Evolutionary conservation across 352 stramenopile genomes (phyloP).

Genomic region (Phytopythium helicoides): DNA sequence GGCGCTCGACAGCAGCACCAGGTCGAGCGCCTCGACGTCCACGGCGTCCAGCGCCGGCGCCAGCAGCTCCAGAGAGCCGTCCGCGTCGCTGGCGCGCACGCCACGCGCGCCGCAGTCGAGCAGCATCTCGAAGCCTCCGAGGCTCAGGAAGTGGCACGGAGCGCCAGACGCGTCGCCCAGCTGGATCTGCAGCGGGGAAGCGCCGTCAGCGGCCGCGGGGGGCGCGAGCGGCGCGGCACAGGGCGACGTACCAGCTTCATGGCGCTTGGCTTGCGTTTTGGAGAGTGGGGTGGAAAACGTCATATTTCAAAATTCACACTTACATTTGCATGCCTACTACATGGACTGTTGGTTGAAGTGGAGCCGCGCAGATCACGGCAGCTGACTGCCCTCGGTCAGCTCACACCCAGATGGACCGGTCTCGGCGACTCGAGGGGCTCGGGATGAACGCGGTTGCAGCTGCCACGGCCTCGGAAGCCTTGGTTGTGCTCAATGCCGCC

Average conservation of each 20-base stretch:
- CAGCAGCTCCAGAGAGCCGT: slow-evolving; percentile 20
- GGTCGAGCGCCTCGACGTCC: slow-evolving; percentile 65
- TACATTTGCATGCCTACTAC: not conserved
- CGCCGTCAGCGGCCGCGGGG: not conserved
- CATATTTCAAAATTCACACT: no score
- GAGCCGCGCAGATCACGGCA: no score
- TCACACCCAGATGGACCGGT: slow-evolving; percentile 33
- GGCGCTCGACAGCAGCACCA: slow-evolving; percentile 76
- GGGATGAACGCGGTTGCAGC: slow-evolving; percentile 16
- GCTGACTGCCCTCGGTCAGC: no score
- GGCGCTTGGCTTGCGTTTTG: not conserved
- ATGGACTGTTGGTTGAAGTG: no score
- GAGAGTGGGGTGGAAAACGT: not conserved
- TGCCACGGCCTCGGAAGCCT: slow-evolving; percentile 14
- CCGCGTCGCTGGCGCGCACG: slow-evolving; percentile 4
- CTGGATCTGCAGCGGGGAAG: slow-evolving; percentile 48
- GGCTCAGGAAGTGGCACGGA: slow-evolving; percentile 77
- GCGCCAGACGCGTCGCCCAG: slow-evolving; percentile 65
- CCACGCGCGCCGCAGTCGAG: slow-evolving; percentile 67
- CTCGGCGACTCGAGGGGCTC: slow-evolving; percentile 17
- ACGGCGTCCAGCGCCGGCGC: slow-evolving; percentile 40
- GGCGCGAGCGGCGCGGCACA: not conserved
- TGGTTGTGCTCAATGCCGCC: slow-evolving; percentile 8
- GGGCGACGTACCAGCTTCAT: slow-evolving; percentile 4
- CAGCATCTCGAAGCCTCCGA: slow-evolving; percentile 77